Evolutionary conservation across 2,329 filamentous ascomycete species (phyloP).

Genomic region (Alternaria sp.): DNA sequence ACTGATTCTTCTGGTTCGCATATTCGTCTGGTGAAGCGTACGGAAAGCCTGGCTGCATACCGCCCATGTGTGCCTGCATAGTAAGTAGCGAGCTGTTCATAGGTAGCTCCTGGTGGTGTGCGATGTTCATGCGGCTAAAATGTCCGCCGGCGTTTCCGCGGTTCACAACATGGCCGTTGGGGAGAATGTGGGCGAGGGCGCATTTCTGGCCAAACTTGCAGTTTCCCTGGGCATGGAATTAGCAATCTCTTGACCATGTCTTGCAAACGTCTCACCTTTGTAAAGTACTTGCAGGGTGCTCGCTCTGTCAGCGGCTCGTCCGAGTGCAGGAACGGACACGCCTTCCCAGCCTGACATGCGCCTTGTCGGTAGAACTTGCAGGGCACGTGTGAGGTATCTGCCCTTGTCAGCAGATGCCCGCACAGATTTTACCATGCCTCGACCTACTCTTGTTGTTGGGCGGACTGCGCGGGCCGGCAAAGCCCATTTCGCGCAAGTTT

Average conservation of each 20-base stretch:
- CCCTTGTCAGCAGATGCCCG: conserved; percentile 29
- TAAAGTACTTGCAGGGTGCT: conserved; percentile 96
- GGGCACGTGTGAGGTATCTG: conserved; percentile 95
- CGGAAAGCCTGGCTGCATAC: conserved; percentile 53
- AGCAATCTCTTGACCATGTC: background rate
- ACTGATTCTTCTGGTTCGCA: conserved; percentile 48
- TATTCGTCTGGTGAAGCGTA: conserved; percentile 55
- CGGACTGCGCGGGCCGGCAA: conserved; percentile 56
- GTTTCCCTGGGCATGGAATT: conserved; percentile 73
- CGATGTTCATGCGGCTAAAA: conserved; percentile 73
- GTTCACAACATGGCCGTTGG: conserved; percentile 92
- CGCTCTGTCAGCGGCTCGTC: conserved; percentile 84
- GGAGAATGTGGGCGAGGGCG: conserved; percentile 93
- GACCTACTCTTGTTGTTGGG: conserved; percentile 60
- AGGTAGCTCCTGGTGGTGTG: conserved; percentile 72
- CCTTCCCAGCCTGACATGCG: conserved; percentile 92
- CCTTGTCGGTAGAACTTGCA: conserved; percentile 99
- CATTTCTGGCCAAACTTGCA: conserved; percentile 99
- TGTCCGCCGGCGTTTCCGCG: conserved; percentile 62
- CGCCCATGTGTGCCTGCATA: conserved; percentile 60
- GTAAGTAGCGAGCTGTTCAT: conserved; percentile 76
- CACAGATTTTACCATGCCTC: background rate
- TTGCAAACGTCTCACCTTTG: conserved; percentile 72
- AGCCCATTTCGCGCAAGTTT: conserved; percentile 51
- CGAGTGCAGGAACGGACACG: conserved; percentile 96